Conservation (phyloP, 2,329 filamentous ascomycete genomes). For the Calonectria hongkongensis region DNA sequence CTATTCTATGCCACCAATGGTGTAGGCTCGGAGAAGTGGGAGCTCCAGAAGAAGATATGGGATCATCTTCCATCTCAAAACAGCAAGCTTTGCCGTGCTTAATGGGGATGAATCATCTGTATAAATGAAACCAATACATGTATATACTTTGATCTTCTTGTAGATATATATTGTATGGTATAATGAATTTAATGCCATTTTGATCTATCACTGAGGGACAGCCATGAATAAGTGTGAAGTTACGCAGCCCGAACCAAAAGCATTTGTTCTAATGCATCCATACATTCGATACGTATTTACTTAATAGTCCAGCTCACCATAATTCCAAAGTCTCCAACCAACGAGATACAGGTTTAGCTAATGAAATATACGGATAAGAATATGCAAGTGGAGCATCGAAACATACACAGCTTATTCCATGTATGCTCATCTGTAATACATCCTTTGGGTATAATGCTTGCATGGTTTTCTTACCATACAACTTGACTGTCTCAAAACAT, state of each 20-base stretch:
- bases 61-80: conserved; percentile 44
- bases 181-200: conserved; percentile 4
- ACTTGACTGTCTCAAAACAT: no score
- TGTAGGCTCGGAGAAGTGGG: conserved; percentile 72
- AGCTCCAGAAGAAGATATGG: conserved; percentile 55
- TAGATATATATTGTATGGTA: conserved; percentile 6
- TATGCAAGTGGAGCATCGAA: no score
- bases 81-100: conserved; percentile 43
- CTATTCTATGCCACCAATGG: conserved; percentile 69
- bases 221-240: no score
- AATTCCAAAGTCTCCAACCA: no score
- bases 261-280: background rate
- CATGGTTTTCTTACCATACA: no score
- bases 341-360: no score
- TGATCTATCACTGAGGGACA: background rate
- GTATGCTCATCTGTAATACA: no score
- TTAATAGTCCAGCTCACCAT: no score
- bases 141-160: conserved; percentile 22
- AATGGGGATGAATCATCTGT: background rate
- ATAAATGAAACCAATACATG: background rate
- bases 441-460: no score
- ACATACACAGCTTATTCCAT: no score
- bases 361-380: no score
- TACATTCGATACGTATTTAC: no score
- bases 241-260: background rate